phyloP scores from a whole-genome alignment of 2,329 filamentous ascomycete genomes.

The Verticillium alfalfae region DNA sequence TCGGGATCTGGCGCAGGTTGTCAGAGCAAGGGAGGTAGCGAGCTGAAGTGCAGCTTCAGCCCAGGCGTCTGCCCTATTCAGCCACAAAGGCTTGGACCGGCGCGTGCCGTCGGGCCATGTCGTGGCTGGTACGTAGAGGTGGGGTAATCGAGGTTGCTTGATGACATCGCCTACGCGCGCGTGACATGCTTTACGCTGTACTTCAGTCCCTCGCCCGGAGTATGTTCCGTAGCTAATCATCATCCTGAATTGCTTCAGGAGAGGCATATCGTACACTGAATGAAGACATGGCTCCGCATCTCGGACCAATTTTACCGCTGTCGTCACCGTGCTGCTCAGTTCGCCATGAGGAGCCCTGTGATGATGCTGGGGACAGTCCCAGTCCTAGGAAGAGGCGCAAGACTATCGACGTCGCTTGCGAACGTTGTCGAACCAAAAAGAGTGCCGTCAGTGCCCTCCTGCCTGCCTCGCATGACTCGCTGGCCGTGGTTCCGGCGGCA shows the following conservation, averaged over 20 bases:
- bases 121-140: not conserved
- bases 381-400: not conserved
- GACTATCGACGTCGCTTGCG: not conserved
- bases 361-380: not conserved
- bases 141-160: not conserved
- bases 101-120: not conserved
- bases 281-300: not conserved
- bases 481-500: not conserved
- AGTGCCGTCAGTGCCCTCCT: not conserved
- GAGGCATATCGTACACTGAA: not conserved
- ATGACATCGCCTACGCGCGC: not conserved
- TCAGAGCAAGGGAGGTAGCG: no score
- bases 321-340: not conserved
- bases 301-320: not conserved
- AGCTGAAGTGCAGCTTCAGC: no score
- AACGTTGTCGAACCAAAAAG: not conserved
- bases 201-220: not conserved
- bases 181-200: not conserved
- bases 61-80: no score
- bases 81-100: not conserved
- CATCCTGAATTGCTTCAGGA: not conserved
- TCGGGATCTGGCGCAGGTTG: no score
- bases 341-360: not conserved
- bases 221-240: not conserved
- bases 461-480: not conserved